These are phyloP conservation scores for Brettanomyces custersianus DNA, from an alignment of 805 yeast species.

Conservation along the genomic window DNA sequence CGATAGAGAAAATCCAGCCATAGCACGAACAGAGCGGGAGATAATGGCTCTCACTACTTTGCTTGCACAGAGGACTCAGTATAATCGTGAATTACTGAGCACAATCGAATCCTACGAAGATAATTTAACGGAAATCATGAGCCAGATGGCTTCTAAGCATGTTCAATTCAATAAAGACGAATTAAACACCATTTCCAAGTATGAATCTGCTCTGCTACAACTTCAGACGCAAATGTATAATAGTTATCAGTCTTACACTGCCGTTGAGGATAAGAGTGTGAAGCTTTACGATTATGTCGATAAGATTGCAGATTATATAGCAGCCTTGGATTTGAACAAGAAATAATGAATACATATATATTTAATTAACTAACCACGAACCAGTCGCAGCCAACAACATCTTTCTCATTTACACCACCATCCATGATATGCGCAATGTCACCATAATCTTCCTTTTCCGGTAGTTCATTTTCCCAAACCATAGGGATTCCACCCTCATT, in stretches of 20 bases:
- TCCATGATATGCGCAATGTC: constrained; percentile 12
- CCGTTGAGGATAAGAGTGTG: constrained; percentile 11
- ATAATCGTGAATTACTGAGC: constrained; percentile 12
- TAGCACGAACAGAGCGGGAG: constrained; percentile 7
- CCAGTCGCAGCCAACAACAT: constrained; percentile 12
- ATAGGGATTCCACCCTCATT: constrained; percentile 42
- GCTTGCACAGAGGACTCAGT: constrained; percentile 9
- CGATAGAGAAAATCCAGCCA: not conserved
- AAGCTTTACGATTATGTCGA: constrained; percentile 11
- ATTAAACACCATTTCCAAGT: constrained; percentile 8
- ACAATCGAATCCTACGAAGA: constrained; percentile 14
- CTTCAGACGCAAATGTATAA: constrained; percentile 11
- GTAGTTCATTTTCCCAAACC: constrained; percentile 49
- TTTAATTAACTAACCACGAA: constrained; percentile 7
- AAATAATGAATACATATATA: not conserved
- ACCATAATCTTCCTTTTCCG: constrained; percentile 23
- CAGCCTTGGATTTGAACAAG: not conserved
- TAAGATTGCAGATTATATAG: constrained; percentile 6
- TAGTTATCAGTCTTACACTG: constrained; percentile 12
- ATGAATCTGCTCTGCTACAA: constrained; percentile 7
- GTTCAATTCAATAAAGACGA: constrained; percentile 8
- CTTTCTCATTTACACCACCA: constrained; percentile 2
- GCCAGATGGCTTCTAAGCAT: constrained; percentile 7
- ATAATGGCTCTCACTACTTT: constrained; percentile 8
- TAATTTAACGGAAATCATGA: constrained; percentile 9